Evolutionary conservation across 148 eudicot species (phyloP).

Genomic region (Camellia granthamiana): DNA sequence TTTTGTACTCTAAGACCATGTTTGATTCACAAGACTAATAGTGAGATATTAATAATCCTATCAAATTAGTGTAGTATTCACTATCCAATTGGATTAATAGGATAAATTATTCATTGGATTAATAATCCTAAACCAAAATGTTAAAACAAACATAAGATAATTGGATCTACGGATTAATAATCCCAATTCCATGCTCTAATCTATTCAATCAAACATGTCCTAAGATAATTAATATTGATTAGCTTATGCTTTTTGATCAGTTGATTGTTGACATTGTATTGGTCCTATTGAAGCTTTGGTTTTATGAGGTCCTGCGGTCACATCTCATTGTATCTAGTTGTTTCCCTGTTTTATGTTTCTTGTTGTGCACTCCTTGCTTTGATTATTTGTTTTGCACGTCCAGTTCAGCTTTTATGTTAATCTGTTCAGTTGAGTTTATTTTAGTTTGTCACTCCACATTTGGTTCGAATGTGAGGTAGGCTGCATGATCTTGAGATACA

Average conservation of each 20-base stretch:
- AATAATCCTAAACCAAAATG: too few species aligned
- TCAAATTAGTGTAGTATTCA: too few species aligned
- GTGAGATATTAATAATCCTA: too few species aligned
- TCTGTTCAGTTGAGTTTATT: background rate
- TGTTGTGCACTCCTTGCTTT: background rate
- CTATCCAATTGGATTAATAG: too few species aligned
- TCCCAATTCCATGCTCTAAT: too few species aligned
- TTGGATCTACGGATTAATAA: too few species aligned
- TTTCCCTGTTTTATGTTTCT: background rate
- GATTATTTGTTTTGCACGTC: background rate
- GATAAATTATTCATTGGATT: too few species aligned
- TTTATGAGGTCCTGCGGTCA: background rate
- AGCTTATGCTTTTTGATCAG: background rate
- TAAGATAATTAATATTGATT: background rate
- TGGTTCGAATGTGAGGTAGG: background rate
- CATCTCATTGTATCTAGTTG: background rate
- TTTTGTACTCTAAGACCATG: background rate
- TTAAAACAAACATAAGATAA: too few species aligned
- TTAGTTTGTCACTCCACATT: background rate
- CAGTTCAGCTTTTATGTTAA: background rate
- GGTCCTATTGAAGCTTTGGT: background rate
- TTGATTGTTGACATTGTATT: background rate
- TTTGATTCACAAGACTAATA: too few species aligned
- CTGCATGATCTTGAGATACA: background rate
- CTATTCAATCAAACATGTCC: too few species aligned